Evolutionary conservation across 495 filamentous ascomycete species (phyloP).

Genomic region (Aspergillus sparsus): DNA sequence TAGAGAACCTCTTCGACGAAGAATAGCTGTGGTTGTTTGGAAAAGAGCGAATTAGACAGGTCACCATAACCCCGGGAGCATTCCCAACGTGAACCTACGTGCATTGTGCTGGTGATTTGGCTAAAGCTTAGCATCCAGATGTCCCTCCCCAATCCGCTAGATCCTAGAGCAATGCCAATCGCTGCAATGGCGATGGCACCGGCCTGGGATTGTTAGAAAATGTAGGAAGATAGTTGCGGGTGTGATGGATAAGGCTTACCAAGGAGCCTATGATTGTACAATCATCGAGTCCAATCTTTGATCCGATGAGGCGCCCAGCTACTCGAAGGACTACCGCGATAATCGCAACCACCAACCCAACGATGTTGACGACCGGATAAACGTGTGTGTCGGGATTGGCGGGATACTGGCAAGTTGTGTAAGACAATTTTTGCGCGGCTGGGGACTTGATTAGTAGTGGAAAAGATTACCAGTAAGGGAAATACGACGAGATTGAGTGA

Average conservation of each 20-base stretch:
- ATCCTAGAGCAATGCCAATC: background rate
- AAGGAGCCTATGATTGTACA: background rate
- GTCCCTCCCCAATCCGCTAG: slow-evolving; percentile 5
- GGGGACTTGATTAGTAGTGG: background rate
- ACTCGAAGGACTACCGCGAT: slow-evolving; percentile 8
- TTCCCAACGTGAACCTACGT: background rate
- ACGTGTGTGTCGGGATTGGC: background rate
- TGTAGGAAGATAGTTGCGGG: background rate
- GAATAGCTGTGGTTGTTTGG: slow-evolving; percentile 19
- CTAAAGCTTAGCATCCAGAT: slow-evolving; percentile 6
- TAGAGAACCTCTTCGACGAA: slow-evolving; percentile 38
- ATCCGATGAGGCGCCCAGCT: slow-evolving; percentile 9
- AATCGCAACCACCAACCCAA: background rate
- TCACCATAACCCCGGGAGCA: background rate
- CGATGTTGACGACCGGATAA: background rate
- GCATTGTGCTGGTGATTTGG: slow-evolving; percentile 3
- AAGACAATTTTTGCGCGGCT: background rate
- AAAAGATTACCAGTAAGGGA: background rate
- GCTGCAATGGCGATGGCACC: background rate
- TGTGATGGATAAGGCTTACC: background rate
- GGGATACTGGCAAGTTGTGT: slow-evolving; percentile 8
- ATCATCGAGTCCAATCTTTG: slow-evolving; percentile 4
- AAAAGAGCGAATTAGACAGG: background rate
- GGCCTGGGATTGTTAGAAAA: background rate
- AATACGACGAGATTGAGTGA: no score